Evolutionary conservation across 768 basidiomycete species (phyloP).

Genomic region (Podaxis pistillaris): DNA sequence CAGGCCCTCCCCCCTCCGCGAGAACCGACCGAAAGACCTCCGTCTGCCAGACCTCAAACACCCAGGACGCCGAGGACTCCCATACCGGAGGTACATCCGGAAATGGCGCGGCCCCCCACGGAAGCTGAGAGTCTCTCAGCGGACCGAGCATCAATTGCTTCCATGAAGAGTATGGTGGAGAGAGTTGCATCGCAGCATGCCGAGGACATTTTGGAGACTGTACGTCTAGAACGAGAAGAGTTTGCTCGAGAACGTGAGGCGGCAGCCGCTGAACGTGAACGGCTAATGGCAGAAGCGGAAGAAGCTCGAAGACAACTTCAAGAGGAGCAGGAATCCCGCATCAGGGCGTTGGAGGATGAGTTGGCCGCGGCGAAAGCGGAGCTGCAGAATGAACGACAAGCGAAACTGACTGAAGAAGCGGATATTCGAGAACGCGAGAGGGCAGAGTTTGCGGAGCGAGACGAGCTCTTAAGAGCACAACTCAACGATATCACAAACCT

Average conservation of each 20-base stretch:
- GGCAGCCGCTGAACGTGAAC: slow-evolving; percentile 53
- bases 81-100: slow-evolving; percentile 9
- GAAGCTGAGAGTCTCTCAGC: slow-evolving; percentile 27
- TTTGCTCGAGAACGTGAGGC: slow-evolving; percentile 52
- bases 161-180: slow-evolving; percentile 39
- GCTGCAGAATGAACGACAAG: slow-evolving; percentile 60
- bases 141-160: slow-evolving; percentile 36
- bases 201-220: slow-evolving; percentile 55
- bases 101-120: not conserved
- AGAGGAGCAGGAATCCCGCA: slow-evolving; percentile 54
- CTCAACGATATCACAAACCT: slow-evolving; percentile 71
- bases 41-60: slow-evolving; percentile 4
- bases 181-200: slow-evolving; percentile 59
- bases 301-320: slow-evolving; percentile 45
- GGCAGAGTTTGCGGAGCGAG: slow-evolving; percentile 55
- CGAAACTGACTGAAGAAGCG: slow-evolving; percentile 55
- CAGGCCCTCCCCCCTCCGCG: slow-evolving; percentile 31
- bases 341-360: slow-evolving; percentile 62
- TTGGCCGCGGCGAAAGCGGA: slow-evolving; percentile 55
- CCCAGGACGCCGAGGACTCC: slow-evolving; percentile 16
- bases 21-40: slow-evolving; percentile 6
- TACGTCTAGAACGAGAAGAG: slow-evolving; percentile 60
- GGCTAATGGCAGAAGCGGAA: slow-evolving; percentile 45
- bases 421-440: slow-evolving; percentile 62
- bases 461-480: slow-evolving; percentile 58